Base-by-base conservation (phyloP, 352 stramenopile genomes). In the Thalassiosira mediterranea region DNA sequence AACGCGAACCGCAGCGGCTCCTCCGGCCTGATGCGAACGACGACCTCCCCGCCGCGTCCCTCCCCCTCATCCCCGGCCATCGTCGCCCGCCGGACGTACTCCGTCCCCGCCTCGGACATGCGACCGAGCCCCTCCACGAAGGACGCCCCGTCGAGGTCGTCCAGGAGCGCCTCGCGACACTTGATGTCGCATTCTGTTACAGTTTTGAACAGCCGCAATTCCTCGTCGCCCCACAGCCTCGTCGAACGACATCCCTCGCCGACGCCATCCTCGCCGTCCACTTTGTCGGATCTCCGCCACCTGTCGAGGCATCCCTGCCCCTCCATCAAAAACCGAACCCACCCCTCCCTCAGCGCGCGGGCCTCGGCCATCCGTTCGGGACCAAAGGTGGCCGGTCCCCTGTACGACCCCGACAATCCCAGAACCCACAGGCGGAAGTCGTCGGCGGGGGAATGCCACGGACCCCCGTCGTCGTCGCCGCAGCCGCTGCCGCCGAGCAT, bases 401-500 rank as follows among this genome's bases (percentile, higher is more conserved):
- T 57, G 68, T 92, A 92, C 3, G 72, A 84, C 13, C 86, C 86
- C 17, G 84, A 89, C 4, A 90, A 46, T 15, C 80, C 78, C 1
- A 92, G 57, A 72, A 80, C 89, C 86, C 86, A 92, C 10, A 91
- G 60, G 21, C 87, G 76, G 76, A 92, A 92, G 63, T 92, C 87
- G 72, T 92, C 87, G 4, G 84, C 57, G 4, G 76, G 78, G 38
- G 66, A 88, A 1, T 46, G 31, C 65, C 72, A 84, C 37, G 65
- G 25, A 7, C n/a, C 44, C 15, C 13, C 3, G 11, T 4, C 23
- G 13, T 32, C 61, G 28, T 53, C 38, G 13, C 21, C 31, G 19
- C 51, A n/a, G 17, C 40, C 28, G 0, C 31, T 21, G 19, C 26
- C 17, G 52, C 53, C 68, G 31, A 97, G 83, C 65, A 96, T 90